Evolutionary conservation across 495 filamentous ascomycete genomes (phyloP).

Genomic region (Talaromyces nanjingensis): DNA sequence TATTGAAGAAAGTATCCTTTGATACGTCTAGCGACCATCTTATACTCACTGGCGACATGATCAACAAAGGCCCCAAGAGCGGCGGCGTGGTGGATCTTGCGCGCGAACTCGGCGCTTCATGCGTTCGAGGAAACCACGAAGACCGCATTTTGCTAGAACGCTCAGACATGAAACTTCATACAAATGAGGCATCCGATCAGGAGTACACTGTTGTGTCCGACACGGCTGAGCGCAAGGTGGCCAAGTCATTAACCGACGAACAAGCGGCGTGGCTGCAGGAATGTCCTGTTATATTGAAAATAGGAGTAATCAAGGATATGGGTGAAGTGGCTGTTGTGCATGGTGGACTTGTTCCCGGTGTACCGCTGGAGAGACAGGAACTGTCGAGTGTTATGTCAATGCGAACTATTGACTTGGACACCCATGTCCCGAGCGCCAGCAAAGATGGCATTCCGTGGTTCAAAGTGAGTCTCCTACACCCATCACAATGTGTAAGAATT

Average conservation of each 20-base stretch:
- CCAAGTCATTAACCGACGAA: slow-evolving; percentile 43
- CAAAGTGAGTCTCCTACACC: slow-evolving; percentile 39
- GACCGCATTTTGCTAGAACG: slow-evolving; percentile 62
- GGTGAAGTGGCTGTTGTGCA: slow-evolving; percentile 69
- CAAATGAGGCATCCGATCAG: slow-evolving; percentile 14
- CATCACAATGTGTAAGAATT: not conserved
- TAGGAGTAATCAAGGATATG: slow-evolving; percentile 53
- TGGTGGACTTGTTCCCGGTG: slow-evolving; percentile 70
- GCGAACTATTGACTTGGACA: slow-evolving; percentile 64
- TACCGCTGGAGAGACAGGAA: slow-evolving; percentile 67
- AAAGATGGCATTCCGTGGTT: slow-evolving; percentile 59
- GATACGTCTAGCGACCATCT: slow-evolving; percentile 62
- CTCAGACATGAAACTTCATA: slow-evolving; percentile 28
- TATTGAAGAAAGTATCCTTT: slow-evolving; percentile 65
- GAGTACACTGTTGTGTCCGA: slow-evolving; percentile 17
- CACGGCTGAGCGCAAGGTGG: slow-evolving; percentile 37
- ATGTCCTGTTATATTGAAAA: slow-evolving; percentile 67
- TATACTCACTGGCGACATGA: slow-evolving; percentile 74
- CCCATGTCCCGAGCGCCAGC: slow-evolving; percentile 51
- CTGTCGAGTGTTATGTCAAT: slow-evolving; percentile 84
- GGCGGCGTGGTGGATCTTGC: slow-evolving; percentile 69
- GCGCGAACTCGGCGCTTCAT: slow-evolving; percentile 60
- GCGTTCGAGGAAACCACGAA: slow-evolving; percentile 91
- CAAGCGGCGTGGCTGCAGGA: slow-evolving; percentile 64
- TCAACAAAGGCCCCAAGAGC: slow-evolving; percentile 85